A percentile compares a stretch with the other conserved stretches of the same genome.
These are phyloP conservation scores for Middelhovenomyces tepae DNA, from an alignment of 805 yeast species.

Conservation along the genomic window DNA sequence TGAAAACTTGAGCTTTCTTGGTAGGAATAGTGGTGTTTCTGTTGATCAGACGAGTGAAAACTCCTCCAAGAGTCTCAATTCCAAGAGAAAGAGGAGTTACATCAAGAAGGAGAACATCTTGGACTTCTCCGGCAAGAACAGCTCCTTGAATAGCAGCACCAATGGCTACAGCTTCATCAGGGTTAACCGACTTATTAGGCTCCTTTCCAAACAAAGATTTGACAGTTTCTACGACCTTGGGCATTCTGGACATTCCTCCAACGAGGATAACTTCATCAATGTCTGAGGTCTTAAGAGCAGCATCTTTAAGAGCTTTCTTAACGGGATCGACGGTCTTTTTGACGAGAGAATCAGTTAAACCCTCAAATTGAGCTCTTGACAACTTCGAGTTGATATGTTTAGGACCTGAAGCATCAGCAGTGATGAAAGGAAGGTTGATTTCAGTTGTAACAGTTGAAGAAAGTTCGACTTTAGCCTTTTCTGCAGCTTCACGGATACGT, in stretches of 20 bases:
- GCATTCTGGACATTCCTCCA: constrained; percentile 92
- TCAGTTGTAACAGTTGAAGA: constrained; percentile 65
- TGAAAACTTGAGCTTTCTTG: constrained; percentile 91
- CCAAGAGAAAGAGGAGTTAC: constrained; percentile 87
- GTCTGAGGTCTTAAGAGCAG: constrained; percentile 55
- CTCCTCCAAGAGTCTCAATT: constrained; percentile 98
- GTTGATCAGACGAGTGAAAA: constrained; percentile 82
- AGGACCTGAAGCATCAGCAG: constrained; percentile 79
- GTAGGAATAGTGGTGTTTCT: constrained; percentile 96
- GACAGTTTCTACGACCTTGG: constrained; percentile 73
- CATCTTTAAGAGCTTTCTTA: constrained; percentile 76
- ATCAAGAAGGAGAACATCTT: constrained; percentile 82
- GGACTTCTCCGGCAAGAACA: constrained; percentile 88
- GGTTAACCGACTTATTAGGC: constrained; percentile 89
- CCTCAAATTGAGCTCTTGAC: constrained; percentile 60
- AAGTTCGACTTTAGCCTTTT: constrained; percentile 81
- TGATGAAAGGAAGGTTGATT: constrained; percentile 75
- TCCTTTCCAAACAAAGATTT: constrained; percentile 68
- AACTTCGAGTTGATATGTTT: constrained; percentile 66
- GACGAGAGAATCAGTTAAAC: constrained; percentile 57
- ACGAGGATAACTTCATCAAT: constrained; percentile 76
- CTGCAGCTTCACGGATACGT: constrained; percentile 81
- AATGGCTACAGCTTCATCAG: constrained; percentile 89
- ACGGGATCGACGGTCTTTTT: constrained; percentile 69
- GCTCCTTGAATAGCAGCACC: constrained; percentile 99